phyloP scores from a whole-genome alignment of 768 basidiomycete genomes.

The Thelephora aurantiotincta region DNA sequence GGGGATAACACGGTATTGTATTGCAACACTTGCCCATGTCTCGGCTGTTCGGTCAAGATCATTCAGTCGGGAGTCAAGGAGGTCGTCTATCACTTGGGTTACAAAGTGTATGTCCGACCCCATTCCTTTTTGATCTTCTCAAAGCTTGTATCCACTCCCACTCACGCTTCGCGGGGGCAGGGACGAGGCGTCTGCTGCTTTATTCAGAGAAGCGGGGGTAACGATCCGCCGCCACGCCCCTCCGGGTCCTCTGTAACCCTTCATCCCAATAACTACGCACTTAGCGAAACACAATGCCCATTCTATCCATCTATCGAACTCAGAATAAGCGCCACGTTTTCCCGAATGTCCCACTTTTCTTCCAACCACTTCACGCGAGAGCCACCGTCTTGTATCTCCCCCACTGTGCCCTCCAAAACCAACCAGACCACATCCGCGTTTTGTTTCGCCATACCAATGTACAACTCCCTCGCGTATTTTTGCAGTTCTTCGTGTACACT shows the following conservation, averaged over 20 bases:
- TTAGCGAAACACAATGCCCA: background rate
- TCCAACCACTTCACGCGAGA: slow-evolving; percentile 34
- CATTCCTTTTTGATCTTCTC: background rate
- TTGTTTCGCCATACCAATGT: slow-evolving; percentile 36
- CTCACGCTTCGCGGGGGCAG: slow-evolving; percentile 21
- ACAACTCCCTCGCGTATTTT: slow-evolving; percentile 47
- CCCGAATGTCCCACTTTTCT: slow-evolving; percentile 49
- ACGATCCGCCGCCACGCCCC: slow-evolving; percentile 58
- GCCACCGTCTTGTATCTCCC: slow-evolving; percentile 15
- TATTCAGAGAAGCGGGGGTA: slow-evolving; percentile 78
- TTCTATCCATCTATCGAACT: background rate
- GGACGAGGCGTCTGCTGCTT: slow-evolving; percentile 66
- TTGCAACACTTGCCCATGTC: slow-evolving; percentile 99
- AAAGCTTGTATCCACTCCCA: background rate
- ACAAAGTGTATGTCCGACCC: slow-evolving; percentile 67
- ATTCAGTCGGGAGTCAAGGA: slow-evolving; percentile 86
- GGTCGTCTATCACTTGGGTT: slow-evolving; percentile 89
- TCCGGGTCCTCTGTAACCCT: slow-evolving; percentile 10
- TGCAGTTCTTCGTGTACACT: slow-evolving; percentile 67
- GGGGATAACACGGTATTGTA: slow-evolving; percentile 76
- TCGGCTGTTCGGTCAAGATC: slow-evolving; percentile 95
- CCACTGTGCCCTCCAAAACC: slow-evolving; percentile 42
- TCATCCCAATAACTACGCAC: background rate
- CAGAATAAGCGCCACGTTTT: slow-evolving; percentile 18
- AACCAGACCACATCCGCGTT: slow-evolving; percentile 85